phyloP scores from a whole-genome alignment of 306 rosid species.

The Vachellia collinsii region DNA sequence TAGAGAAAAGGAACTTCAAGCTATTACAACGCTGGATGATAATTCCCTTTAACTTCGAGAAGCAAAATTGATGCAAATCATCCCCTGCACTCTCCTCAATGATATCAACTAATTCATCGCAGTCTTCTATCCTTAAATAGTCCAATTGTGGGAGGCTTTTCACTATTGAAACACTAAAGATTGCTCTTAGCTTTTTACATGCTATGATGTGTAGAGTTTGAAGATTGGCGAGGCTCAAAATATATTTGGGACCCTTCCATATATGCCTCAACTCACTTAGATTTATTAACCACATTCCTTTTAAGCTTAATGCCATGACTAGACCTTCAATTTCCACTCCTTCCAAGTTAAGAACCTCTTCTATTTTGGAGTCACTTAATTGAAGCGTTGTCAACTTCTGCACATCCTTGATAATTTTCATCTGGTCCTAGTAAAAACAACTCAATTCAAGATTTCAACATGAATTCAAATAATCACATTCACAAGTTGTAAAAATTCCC shows the following conservation, averaged over 20 bases:
- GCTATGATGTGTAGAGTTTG: fast-evolving
- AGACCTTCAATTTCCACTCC: neutral
- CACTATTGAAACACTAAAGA: neutral
- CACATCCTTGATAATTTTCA: neutral
- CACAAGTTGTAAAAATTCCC: neutral
- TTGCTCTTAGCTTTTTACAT: neutral
- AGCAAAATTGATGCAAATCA: neutral
- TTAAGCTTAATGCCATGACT: neutral
- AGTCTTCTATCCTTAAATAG: neutral
- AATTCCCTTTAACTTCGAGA: neutral
- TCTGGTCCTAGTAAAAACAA: neutral
- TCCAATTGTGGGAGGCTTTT: neutral
- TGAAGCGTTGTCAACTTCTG: neutral
- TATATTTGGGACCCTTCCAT: neutral
- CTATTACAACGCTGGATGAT: neutral
- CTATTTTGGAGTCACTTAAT: neutral
- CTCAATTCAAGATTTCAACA: neutral
- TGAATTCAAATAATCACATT: neutral
- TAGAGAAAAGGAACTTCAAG: neutral
- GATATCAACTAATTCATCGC: neutral
- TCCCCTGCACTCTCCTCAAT: neutral
- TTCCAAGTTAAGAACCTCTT: neutral
- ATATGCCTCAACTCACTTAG: neutral
- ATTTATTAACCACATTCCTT: neutral
- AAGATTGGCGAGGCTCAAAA: neutral